Base-by-base conservation (phyloP, 208 protist genomes). In the Novymonas esmeraldas region DNA sequence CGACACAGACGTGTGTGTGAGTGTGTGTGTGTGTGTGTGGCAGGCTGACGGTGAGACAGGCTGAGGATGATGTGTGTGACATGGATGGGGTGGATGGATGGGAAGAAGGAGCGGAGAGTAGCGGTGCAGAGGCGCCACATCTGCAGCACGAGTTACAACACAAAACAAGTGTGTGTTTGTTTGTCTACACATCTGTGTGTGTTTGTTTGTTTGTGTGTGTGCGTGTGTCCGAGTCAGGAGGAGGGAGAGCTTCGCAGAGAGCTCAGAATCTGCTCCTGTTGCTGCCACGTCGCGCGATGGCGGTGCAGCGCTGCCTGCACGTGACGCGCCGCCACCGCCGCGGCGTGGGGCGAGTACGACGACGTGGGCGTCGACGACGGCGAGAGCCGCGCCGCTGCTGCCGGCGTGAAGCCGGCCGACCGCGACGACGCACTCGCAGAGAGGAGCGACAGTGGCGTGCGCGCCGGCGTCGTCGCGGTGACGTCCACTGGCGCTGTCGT, bases 201-300 rank as follows among this genome's bases (percentile, higher is more conserved):
- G n/a, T n/a, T n/a, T 18, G 28, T 45, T 7, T 31, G 18, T 26
- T 9, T 44, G 34, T 20, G 13, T 48, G 44, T 48, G 16, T 48
- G 14, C 36, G 9, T 44, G 34, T 59, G 33, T 44, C 33, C 29
- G 38, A 22, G 20, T 59, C 20, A 59, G 20, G 29, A 33, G n/a
- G 67, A 74, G 3, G 68, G 59, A 31, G 68, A 58, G 31, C 44
- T 68, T 10, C 33, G 70, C 44, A 76, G 28, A 36, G 70, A 69
- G 44, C 64, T 41, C n/a, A 76, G 62, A 24, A 76, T 45, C 10
- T 52, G 48, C 48, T 69, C 48, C 39, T 76, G 70, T 48, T 76
- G 70, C 56, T 76, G 61, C 70, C 70, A 76, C 9, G 61, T 39
- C 45, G 63, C 62, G n/a, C 62, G 70, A 7, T 76, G 62, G 7